Evolutionary conservation across 1,139 yeast species (phyloP).

Genomic region (Yamadazyma dushanensis): DNA sequence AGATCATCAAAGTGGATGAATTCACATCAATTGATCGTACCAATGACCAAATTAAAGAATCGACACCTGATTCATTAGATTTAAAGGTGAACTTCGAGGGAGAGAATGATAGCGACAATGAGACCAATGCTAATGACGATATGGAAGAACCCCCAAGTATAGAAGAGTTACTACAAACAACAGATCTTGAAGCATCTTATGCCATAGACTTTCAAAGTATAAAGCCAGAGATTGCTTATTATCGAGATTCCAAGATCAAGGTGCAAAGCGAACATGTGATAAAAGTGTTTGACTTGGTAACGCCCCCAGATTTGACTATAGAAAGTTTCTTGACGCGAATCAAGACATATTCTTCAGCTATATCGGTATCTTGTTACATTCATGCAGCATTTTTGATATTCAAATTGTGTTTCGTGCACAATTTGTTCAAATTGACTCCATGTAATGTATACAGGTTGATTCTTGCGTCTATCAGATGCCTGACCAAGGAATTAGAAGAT

Average conservation of each 20-base stretch:
- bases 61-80: conserved; percentile 12
- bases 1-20: conserved; percentile 9
- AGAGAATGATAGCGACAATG: neutral
- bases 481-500: conserved; percentile 46
- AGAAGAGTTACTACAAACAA: conserved; percentile 11
- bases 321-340: conserved; percentile 39
- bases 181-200: conserved; percentile 11
- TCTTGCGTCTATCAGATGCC: conserved; percentile 45
- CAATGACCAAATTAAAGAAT: conserved; percentile 6
- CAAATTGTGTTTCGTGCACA: conserved; percentile 35
- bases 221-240: conserved; percentile 22
- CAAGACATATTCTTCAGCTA: conserved; percentile 43
- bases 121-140: neutral
- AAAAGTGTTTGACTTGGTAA: conserved; percentile 35
- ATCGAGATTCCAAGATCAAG: conserved; percentile 16
- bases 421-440: conserved; percentile 31
- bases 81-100: neutral
- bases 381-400: conserved; percentile 43
- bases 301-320: conserved; percentile 37
- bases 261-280: conserved; percentile 30
- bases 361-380: conserved; percentile 41
- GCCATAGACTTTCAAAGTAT: conserved; percentile 18
- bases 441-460: conserved; percentile 41
- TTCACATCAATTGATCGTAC: neutral
- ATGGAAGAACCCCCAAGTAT: no score